Conservation (phyloP, 257 asterid genomes). For the Solanum bulbocastanum region DNA sequence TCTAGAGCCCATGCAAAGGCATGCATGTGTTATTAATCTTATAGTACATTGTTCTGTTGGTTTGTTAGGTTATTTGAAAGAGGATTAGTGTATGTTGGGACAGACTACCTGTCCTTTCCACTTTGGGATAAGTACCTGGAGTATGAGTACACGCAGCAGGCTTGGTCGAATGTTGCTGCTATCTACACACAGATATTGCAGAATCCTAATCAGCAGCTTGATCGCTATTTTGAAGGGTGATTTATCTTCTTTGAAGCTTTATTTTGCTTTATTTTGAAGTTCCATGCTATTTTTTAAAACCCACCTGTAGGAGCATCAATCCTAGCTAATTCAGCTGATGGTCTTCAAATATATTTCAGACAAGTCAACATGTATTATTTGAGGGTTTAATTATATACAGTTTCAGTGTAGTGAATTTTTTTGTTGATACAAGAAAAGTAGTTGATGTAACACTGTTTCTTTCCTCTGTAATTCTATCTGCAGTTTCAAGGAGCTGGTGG, state of each 20-base stretch:
- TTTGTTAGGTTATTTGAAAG: slow-evolving; percentile 89
- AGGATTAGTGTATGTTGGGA: slow-evolving; percentile 90
- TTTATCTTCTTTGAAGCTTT: slow-evolving; percentile 1
- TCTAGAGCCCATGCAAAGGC: slow-evolving; percentile 13
- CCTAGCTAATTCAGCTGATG: not conserved
- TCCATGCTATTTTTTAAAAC: not conserved
- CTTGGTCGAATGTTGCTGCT: slow-evolving; percentile 79
- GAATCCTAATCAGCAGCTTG: slow-evolving; percentile 88
- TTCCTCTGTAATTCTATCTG: slow-evolving; percentile 1
- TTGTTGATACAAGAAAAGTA: not conserved
- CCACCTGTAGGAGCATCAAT: not conserved
- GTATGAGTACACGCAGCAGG: slow-evolving; percentile 78
- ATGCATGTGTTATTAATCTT: slow-evolving; percentile 7
- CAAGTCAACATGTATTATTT: not conserved
- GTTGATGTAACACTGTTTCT: not conserved
- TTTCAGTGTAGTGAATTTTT: not conserved
- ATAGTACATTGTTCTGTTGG: slow-evolving; percentile 8
- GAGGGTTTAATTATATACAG: not conserved
- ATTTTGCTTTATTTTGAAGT: not conserved
- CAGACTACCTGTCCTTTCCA: slow-evolving; percentile 87
- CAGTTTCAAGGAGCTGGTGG: slow-evolving; percentile 97
- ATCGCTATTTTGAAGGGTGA: slow-evolving; percentile 97
- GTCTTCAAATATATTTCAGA: not conserved
- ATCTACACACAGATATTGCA: slow-evolving; percentile 77
- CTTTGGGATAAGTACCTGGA: slow-evolving; percentile 97